Percentiles rank a stretch among this genome's conserved stretches.
These are phyloP conservation scores for Tricholomella constricta DNA, from an alignment of 768 basidiomycete species.

Conservation along the genomic window DNA sequence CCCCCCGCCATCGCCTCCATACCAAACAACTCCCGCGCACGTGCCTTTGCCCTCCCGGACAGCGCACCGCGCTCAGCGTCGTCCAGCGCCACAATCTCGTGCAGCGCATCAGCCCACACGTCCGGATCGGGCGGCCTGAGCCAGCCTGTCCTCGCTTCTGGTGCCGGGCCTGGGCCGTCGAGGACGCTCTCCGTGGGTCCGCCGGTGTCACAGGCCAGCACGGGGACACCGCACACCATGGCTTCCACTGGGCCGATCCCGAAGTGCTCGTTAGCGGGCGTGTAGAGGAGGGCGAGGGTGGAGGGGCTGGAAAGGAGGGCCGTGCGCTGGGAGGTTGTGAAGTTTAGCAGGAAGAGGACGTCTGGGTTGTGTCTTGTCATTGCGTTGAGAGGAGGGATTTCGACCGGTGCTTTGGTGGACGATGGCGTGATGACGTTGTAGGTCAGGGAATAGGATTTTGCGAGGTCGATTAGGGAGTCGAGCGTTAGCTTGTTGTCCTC, in stretches of 20 bases:
- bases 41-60: conserved; percentile 51
- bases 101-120: conserved; percentile 71
- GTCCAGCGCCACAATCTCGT: conserved; percentile 54
- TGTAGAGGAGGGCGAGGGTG: conserved; percentile 84
- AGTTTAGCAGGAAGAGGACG: conserved; percentile 90
- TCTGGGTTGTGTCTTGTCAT: conserved; percentile 47
- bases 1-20: conserved; percentile 72
- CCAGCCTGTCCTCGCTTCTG: conserved; percentile 71
- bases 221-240: conserved; percentile 89
- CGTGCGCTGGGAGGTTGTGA: conserved; percentile 81
- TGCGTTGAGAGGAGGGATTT: conserved; percentile 44
- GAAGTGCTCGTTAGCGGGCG: conserved; percentile 94
- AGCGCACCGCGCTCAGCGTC: conserved; percentile 47
- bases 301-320: conserved; percentile 69
- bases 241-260: conserved; percentile 96
- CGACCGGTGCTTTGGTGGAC: conserved; percentile 35
- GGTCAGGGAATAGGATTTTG: conserved; percentile 54
- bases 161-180: conserved; percentile 28
- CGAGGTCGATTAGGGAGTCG: conserved; percentile 59
- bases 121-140: conserved; percentile 61
- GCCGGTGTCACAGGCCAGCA: conserved; percentile 86
- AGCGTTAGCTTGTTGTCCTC: conserved; percentile 82
- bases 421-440: conserved; percentile 58
- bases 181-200: conserved; percentile 89
- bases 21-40: conserved; percentile 71